Conservation (phyloP, 768 basidiomycete genomes). For the Nidula microcarpa region DNA sequence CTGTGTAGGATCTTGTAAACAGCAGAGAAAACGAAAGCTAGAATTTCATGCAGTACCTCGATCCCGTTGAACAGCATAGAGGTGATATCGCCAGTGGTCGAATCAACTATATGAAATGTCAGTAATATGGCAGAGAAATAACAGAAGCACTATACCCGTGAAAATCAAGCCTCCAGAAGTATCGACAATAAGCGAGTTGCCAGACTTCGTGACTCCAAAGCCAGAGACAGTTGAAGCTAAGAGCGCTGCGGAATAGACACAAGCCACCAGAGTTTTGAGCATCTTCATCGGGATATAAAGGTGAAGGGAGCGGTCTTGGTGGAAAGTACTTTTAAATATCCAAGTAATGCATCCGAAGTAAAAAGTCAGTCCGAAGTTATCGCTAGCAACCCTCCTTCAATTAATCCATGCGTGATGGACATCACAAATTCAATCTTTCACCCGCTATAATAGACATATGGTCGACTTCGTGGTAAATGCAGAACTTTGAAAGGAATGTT, state of each 20-base stretch:
- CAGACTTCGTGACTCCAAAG: conserved; percentile 27
- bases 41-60: conserved; percentile 12
- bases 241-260: neutral
- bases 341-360: no score
- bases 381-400: no score
- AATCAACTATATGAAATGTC: conserved; percentile 15
- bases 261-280: neutral
- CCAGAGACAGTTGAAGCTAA: conserved; percentile 2
- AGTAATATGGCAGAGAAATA: neutral
- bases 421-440: no score
- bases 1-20: conserved; percentile 3
- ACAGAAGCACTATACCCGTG: conserved; percentile 15
- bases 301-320: no score
- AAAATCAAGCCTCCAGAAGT: conserved; percentile 28
- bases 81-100: conserved; percentile 27
- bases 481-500: no score
- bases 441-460: no score
- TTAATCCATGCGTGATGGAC: no score
- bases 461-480: no score
- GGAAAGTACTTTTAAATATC: no score
- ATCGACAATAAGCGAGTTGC: conserved; percentile 23
- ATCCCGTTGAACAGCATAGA: conserved; percentile 32
- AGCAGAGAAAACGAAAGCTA: neutral
- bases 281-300: neutral
- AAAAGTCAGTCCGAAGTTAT: no score